Base-by-base conservation (phyloP, 2,329 filamentous ascomycete genomes). In the Sporothrix mexicana region DNA sequence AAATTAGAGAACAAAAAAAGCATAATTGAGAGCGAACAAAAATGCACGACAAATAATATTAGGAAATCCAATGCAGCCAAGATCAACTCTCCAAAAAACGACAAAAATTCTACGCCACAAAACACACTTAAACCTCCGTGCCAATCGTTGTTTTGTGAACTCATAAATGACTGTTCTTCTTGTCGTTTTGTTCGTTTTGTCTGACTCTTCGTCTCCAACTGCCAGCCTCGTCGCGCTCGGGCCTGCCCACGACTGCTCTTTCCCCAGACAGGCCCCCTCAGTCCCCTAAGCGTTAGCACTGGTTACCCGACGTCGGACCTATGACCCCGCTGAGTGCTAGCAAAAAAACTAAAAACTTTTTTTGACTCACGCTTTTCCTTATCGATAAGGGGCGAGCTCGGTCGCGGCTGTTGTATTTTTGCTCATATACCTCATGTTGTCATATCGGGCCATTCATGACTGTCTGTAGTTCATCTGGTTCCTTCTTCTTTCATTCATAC, bases 291-390 rank as follows among this genome's bases (percentile, higher is more conserved):
- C 47, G 25, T 53, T 53, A 41, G 47, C 45, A 68, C 47, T 55
- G n/a, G 25, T 47, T 55, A 70, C 72, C 71, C 72, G 72, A 73
- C 68, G 61, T 73, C 72, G 72, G 72, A 70, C 68, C 61, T 57
- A 66, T 68, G 62, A 67, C 69, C 72, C 72, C 70, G 51, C 70
- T 53, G 43, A 49, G 30, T 25, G 30, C 57, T 51, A 7, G 55
- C 20, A 55, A 43, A 61, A 66, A 55, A 55, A 47, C 10, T 15
- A 59, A 66, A 64, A 66, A 47, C 30, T 49, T 67, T 66, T 73
- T 69, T 73, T 73, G 62, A 71, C 72, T 73, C 72, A 73, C 62
- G 20, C 13, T 25, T 13, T 25, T 25, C n/a, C 72, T 73, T 73
- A 73, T 73, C 72, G 72, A 73, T 73, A 73, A 73, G 41, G 59